A percentile compares a stretch with the other conserved stretches of the same genome.
Evolutionary conservation across 805 yeast genomes (phyloP).

Genomic region (Blastobotrys parvus): DNA sequence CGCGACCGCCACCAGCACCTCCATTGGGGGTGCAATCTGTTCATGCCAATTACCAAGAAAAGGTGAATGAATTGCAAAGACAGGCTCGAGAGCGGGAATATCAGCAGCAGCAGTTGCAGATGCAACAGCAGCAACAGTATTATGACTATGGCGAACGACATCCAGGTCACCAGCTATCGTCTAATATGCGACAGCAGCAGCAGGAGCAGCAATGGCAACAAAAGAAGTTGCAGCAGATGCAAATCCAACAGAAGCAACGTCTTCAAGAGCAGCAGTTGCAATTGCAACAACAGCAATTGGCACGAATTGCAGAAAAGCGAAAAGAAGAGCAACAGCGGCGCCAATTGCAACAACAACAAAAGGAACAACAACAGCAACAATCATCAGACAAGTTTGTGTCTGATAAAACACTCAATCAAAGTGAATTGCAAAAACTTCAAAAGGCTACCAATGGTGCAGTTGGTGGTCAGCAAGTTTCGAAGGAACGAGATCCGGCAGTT

Average conservation of each 20-base stretch:
- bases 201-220: constrained; percentile 29
- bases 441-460: constrained; percentile 22
- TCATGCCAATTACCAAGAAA: constrained; percentile 16
- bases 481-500: constrained; percentile 19
- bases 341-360: constrained; percentile 6
- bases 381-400: background rate
- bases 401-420: constrained; percentile 12
- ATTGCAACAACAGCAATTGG: constrained; percentile 19
- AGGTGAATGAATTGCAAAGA: constrained; percentile 14
- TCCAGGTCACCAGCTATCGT: constrained; percentile 10
- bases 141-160: constrained; percentile 14
- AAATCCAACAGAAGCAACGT: constrained; percentile 12
- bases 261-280: constrained; percentile 17
- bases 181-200: constrained; percentile 31
- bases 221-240: constrained; percentile 16
- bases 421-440: constrained; percentile 21
- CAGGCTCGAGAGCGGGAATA: constrained; percentile 18
- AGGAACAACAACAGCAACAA: constrained; percentile 8
- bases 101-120: constrained; percentile 34
- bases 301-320: constrained; percentile 17
- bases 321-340: constrained; percentile 7
- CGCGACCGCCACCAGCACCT: constrained; percentile 36
- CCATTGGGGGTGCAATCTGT: constrained; percentile 32
- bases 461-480: constrained; percentile 12
- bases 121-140: constrained; percentile 20